Percentiles rank a stretch among this genome's conserved stretches.
These are phyloP conservation scores for Fusarium sp. DNA, from an alignment of 2,329 filamentous ascomycete species.

Conservation along the genomic window DNA sequence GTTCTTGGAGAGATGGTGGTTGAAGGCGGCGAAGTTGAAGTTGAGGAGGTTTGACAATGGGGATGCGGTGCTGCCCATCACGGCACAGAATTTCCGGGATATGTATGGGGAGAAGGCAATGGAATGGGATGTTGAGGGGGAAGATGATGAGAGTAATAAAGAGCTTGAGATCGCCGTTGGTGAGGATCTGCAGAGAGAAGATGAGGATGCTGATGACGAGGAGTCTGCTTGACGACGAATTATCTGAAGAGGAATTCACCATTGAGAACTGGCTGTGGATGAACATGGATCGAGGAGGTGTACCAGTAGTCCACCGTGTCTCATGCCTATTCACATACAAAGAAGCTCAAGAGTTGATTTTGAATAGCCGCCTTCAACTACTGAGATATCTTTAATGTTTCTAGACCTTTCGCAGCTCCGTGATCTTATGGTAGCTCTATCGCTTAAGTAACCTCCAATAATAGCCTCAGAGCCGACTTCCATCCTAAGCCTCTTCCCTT, in stretches of 20 bases:
- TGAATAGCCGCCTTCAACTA: no score
- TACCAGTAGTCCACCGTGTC: neutral
- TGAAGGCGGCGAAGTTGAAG: conserved; percentile 24
- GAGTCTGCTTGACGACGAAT: neutral
- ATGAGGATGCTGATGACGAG: neutral
- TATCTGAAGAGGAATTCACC: neutral
- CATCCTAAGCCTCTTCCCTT: neutral
- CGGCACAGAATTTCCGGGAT: neutral
- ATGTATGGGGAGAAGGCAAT: conserved; percentile 4
- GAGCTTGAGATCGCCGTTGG: neutral
- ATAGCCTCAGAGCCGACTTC: neutral
- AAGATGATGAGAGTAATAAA: neutral
- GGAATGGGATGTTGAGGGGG: neutral
- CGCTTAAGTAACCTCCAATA: neutral
- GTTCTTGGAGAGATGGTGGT: conserved; percentile 41
- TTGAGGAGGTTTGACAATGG: conserved; percentile 33
- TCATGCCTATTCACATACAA: no score
- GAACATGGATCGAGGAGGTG: neutral
- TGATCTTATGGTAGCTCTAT: neutral
- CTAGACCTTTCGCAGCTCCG: neutral
- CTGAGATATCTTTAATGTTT: no score
- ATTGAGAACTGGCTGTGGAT: neutral
- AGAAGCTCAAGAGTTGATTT: neutral
- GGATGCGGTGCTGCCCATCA: conserved; percentile 22
- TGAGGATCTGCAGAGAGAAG: neutral